These are phyloP conservation scores for Starmera quercuum DNA, from an alignment of 805 yeast species.

Conservation along the genomic window DNA sequence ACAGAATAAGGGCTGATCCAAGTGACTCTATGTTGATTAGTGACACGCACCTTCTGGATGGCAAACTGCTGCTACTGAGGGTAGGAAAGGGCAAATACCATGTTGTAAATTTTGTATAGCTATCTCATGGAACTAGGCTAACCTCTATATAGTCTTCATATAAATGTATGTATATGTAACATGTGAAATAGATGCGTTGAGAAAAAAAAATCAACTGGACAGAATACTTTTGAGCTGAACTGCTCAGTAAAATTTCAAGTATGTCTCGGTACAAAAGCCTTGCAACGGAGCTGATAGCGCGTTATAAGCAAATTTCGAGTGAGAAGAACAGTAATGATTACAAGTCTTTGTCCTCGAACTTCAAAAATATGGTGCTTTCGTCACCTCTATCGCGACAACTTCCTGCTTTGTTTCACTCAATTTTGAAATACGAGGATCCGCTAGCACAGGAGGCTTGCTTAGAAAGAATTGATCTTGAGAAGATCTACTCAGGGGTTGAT, in stretches of 20 bases:
- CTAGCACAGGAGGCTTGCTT: conserved; percentile 34
- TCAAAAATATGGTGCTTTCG: too few species aligned
- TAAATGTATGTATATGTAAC: too few species aligned
- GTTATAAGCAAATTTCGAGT: too few species aligned
- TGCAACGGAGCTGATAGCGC: too few species aligned
- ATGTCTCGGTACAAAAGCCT: too few species aligned
- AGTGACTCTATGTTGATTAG: conserved; percentile 43
- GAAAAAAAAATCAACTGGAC: too few species aligned
- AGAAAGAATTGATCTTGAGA: conserved; percentile 52
- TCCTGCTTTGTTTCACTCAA: not conserved
- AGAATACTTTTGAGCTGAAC: too few species aligned
- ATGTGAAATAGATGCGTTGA: too few species aligned
- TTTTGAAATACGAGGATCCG: conserved; percentile 13
- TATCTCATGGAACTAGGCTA: not conserved
- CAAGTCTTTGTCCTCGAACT: too few species aligned
- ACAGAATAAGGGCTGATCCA: conserved; percentile 43
- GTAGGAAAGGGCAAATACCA: conserved; percentile 67
- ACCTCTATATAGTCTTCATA: too few species aligned
- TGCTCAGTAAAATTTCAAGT: too few species aligned
- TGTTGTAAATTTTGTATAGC: conserved; percentile 33
- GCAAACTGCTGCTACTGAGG: conserved; percentile 54
- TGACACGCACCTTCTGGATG: conserved; percentile 47
- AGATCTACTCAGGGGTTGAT: conserved; percentile 57
- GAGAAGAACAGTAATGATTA: too few species aligned
- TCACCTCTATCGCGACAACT: not conserved